Conservation (phyloP, 495 filamentous ascomycete species). For the Usnea hakonensis region DNA sequence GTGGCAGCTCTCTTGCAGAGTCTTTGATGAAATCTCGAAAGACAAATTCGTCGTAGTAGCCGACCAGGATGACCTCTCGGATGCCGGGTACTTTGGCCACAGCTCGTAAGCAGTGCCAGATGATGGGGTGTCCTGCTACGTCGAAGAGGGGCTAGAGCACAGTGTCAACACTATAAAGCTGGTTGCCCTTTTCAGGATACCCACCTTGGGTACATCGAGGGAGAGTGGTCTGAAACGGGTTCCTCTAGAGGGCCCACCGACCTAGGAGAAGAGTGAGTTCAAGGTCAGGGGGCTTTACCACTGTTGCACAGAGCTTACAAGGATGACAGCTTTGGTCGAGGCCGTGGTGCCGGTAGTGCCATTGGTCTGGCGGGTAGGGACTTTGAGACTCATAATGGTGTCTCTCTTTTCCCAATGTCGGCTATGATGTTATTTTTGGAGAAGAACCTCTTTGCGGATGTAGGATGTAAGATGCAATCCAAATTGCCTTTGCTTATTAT, state of each 20-base stretch:
- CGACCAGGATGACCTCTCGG: conserved; percentile 92
- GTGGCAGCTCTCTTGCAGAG: conserved; percentile 70
- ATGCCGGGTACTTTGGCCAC: conserved; percentile 86
- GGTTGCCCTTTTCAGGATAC: conserved; percentile 18
- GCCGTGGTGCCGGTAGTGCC: conserved; percentile 35
- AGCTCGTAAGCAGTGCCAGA: conserved; percentile 93
- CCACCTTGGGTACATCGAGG: conserved; percentile 92
- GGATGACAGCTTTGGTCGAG: conserved; percentile 64
- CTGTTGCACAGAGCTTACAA: conserved; percentile 40
- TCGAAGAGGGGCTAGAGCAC: conserved; percentile 83
- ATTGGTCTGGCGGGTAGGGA: conserved; percentile 23
- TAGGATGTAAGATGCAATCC: background rate
- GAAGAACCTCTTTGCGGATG: background rate
- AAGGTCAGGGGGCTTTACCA: background rate
- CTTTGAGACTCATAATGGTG: conserved; percentile 14
- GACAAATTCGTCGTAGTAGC: conserved; percentile 95
- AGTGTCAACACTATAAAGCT: conserved; percentile 18
- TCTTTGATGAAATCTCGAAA: conserved; percentile 98
- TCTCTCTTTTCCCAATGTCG: background rate
- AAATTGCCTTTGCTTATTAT: too few species aligned
- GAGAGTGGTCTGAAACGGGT: conserved; percentile 95
- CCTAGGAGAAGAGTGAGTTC: conserved; percentile 44
- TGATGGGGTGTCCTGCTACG: conserved; percentile 94
- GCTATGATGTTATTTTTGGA: background rate
- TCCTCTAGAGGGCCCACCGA: conserved; percentile 88